phyloP scores from a whole-genome alignment of 1,284 basidiomycete species.

The Porogramme epimiltina region DNA sequence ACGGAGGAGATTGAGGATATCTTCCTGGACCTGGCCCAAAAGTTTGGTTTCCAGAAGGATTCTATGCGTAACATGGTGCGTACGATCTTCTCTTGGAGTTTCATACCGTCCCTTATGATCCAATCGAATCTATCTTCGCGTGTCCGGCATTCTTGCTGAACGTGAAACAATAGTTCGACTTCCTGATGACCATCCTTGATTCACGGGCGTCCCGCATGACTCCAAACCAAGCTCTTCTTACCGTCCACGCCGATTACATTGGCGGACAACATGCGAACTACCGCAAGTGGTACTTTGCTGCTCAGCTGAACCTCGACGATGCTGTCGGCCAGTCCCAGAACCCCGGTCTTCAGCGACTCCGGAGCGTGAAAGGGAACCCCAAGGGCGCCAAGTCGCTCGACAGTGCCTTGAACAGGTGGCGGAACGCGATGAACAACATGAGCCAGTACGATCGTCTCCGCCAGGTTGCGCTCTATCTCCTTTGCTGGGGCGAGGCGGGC shows the following conservation, averaged over 20 bases:
- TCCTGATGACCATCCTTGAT: slow-evolving; percentile 97
- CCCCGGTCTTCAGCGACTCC: slow-evolving; percentile 87
- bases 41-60: slow-evolving; percentile 98
- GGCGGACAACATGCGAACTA: slow-evolving; percentile 97
- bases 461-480: slow-evolving; percentile 92
- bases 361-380: slow-evolving; percentile 72
- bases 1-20: slow-evolving; percentile 99
- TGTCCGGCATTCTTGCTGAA: not conserved
- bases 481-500: slow-evolving; percentile 98
- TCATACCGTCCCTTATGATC: too few relatives aligned
- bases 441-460: slow-evolving; percentile 97
- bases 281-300: slow-evolving; percentile 99
- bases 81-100: too few relatives aligned
- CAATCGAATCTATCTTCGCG: not conserved
- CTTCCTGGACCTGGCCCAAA: slow-evolving; percentile 97
- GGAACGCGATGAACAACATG: slow-evolving; percentile 99
- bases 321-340: slow-evolving; percentile 96
- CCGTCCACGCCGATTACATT: slow-evolving; percentile 98
- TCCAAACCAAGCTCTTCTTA: slow-evolving; percentile 94
- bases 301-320: slow-evolving; percentile 98
- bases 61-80: slow-evolving; percentile 88
- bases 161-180: slow-evolving; percentile 77
- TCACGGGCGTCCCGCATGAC: slow-evolving; percentile 97
- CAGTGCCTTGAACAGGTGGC: slow-evolving; percentile 91
- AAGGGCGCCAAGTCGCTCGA: slow-evolving; percentile 88